A percentile compares a stretch with the other conserved stretches of the same genome.
These are phyloP conservation scores for Candida yuanshanica DNA, from an alignment of 805 yeast species.

Conservation along the genomic window DNA sequence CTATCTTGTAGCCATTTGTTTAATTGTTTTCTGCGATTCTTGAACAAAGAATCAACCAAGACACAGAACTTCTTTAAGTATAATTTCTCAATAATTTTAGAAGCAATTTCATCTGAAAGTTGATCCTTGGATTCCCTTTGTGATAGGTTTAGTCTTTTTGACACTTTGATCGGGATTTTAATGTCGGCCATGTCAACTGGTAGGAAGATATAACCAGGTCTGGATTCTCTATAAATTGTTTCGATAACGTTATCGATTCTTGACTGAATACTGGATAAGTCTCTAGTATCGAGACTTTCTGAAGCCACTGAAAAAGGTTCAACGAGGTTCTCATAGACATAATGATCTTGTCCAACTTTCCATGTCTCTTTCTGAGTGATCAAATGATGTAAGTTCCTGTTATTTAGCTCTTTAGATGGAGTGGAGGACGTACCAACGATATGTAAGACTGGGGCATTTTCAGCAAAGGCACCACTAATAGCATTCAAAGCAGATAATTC, in stretches of 20 bases:
- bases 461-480: slow-evolving; percentile 76
- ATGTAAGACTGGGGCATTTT: slow-evolving; percentile 75
- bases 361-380: slow-evolving; percentile 42
- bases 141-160: slow-evolving; percentile 21
- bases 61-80: slow-evolving; percentile 55
- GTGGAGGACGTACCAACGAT: slow-evolving; percentile 76
- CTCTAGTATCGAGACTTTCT: slow-evolving; percentile 40
- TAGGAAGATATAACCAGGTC: slow-evolving; percentile 68
- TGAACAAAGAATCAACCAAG: slow-evolving; percentile 65
- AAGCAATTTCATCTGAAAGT: slow-evolving; percentile 32
- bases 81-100: slow-evolving; percentile 41
- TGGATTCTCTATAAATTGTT: slow-evolving; percentile 41
- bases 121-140: slow-evolving; percentile 16
- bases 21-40: slow-evolving; percentile 41
- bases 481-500: slow-evolving; percentile 85
- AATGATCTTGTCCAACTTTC: slow-evolving; percentile 46
- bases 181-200: slow-evolving; percentile 56
- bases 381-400: slow-evolving; percentile 43
- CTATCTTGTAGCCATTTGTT: slow-evolving; percentile 38
- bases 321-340: slow-evolving; percentile 50
- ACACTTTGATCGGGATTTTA: slow-evolving; percentile 26
- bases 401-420: slow-evolving; percentile 24
- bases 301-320: slow-evolving; percentile 49
- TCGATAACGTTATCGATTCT: slow-evolving; percentile 55
- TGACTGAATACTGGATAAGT: slow-evolving; percentile 45